Evolutionary conservation across 768 basidiomycete genomes (phyloP).

Genomic region (Russula virescens): DNA sequence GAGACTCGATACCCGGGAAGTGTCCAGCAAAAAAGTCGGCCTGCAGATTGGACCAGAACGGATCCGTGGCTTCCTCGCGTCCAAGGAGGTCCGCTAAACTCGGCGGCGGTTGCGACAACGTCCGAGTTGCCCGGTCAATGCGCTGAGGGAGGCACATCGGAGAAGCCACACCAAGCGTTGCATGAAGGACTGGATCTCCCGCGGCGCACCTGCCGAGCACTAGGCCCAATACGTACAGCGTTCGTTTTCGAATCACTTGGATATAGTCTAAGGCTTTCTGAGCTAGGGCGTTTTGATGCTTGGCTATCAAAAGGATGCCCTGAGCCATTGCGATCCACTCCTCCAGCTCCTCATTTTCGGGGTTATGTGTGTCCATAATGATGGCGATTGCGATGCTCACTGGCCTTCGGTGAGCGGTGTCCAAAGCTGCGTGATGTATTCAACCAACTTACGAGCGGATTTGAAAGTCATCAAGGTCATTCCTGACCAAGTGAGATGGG

Average conservation of each 20-base stretch:
- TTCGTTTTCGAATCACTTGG: slow-evolving; percentile 24
- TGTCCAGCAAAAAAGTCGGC: slow-evolving; percentile 24
- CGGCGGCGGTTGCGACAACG: slow-evolving; percentile 20
- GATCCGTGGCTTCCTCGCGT: slow-evolving; percentile 15
- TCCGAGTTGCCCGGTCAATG: slow-evolving; percentile 20
- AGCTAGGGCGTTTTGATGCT: slow-evolving; percentile 21
- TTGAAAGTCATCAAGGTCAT: slow-evolving; percentile 18
- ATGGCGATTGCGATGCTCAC: slow-evolving; percentile 27
- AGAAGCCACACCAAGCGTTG: neutral
- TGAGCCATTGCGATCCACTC: slow-evolving; percentile 27
- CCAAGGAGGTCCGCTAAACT: slow-evolving; percentile 23
- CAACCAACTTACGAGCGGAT: slow-evolving; percentile 23
- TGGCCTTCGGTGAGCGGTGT: slow-evolving; percentile 1
- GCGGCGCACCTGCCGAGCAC: slow-evolving; percentile 10
- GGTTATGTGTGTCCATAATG: slow-evolving; percentile 25
- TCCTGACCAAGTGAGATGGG: slow-evolving; percentile 16
- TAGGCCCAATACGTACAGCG: slow-evolving; percentile 16
- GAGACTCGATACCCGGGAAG: slow-evolving; percentile 27
- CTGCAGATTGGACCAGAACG: slow-evolving; percentile 20
- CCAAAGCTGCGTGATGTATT: neutral
- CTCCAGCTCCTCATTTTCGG: slow-evolving; percentile 26
- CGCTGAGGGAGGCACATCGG: slow-evolving; percentile 16
- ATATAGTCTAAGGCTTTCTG: slow-evolving; percentile 23
- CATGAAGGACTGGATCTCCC: neutral
- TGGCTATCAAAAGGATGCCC: slow-evolving; percentile 15